Evolutionary conservation across 192 early-diverging fungal species (phyloP), one percentile per base, ranked within the genome.

Genomic region (Haplosporangium gracile): DNA sequence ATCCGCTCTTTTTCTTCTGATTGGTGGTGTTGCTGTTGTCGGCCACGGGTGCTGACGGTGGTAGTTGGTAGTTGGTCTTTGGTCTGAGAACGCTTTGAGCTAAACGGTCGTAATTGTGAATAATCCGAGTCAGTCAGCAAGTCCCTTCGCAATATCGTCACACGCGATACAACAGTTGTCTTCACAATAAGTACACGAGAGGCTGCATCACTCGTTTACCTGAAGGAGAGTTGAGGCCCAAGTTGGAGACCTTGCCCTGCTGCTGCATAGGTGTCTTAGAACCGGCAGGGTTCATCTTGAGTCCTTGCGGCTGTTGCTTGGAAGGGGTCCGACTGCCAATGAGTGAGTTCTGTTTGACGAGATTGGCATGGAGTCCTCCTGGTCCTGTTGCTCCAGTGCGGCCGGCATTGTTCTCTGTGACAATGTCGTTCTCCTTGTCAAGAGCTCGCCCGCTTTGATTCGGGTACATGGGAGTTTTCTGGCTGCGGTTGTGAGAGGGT

Each of bases 391-490:
- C 15, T 13, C 68, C 68, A 40, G 55, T n/a, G 51, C 40, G 39
- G 9, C 55, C 34, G 38, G 43, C 32, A 38, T 38, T 55, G n/a
- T 72, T 43, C 29, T 76, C 71, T 38, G 75, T 63, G 60, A 53
- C 74, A n/a, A 76, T 74, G 70, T 76, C 79, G 60, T 86, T 86
- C 72, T 86, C 84, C 68, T 86, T 86, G 79, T 86, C 84, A 22
- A 76, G 24, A 18, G 26, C 57, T 38, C 82, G 26, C 69, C 82
- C 77, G 29, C 57, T 13, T 68, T 84, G 82, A 70, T 70, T 80
- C 40, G 84, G 71, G 26, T 77, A 78, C 84, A 86, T 83, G 18
- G 20, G 0, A 15, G 72, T 74, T 32, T 11, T 55, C 20, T 74
- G 13, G 24, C 24, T 51, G 10, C 6, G 5, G 6, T n/a, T 57